phyloP scores from a whole-genome alignment of 116 monocot species.

The Phalaenopsis hybrid region DNA sequence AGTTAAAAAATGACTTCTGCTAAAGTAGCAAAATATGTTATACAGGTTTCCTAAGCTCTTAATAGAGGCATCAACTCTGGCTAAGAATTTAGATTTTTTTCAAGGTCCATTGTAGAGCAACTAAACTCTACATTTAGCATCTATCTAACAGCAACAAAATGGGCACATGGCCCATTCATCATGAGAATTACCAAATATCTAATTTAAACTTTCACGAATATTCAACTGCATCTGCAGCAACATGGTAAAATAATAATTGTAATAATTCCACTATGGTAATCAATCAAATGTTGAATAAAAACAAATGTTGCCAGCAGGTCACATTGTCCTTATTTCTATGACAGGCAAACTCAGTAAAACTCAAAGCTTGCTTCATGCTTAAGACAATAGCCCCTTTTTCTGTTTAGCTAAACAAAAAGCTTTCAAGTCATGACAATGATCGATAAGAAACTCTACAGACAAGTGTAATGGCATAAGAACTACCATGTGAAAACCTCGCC shows the following conservation, averaged over 20 bases:
- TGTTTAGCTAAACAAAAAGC: background rate
- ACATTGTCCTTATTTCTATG: background rate
- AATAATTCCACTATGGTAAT: background rate
- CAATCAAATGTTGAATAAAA: background rate
- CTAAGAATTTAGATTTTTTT: too few species aligned
- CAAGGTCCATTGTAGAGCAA: too few species aligned
- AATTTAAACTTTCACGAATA: background rate
- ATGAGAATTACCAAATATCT: background rate
- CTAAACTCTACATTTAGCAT: too few species aligned
- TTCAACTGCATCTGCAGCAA: background rate
- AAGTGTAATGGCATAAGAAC: slow-evolving; percentile 6
- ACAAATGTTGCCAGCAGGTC: background rate
- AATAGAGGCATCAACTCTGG: background rate
- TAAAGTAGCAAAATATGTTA: background rate
- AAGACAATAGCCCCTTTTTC: too few species aligned
- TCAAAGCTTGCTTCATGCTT: background rate
- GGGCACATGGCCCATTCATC: too few species aligned
- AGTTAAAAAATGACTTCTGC: background rate
- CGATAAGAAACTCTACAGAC: background rate
- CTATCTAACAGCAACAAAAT: too few species aligned
- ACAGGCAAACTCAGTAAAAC: background rate
- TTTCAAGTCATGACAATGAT: background rate
- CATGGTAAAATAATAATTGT: background rate
- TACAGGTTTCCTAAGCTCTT: background rate
- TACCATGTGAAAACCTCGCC: slow-evolving; percentile 85